Evolutionary conservation across 768 basidiomycete species (phyloP).

Genomic region (Favolaschia claudopus): DNA sequence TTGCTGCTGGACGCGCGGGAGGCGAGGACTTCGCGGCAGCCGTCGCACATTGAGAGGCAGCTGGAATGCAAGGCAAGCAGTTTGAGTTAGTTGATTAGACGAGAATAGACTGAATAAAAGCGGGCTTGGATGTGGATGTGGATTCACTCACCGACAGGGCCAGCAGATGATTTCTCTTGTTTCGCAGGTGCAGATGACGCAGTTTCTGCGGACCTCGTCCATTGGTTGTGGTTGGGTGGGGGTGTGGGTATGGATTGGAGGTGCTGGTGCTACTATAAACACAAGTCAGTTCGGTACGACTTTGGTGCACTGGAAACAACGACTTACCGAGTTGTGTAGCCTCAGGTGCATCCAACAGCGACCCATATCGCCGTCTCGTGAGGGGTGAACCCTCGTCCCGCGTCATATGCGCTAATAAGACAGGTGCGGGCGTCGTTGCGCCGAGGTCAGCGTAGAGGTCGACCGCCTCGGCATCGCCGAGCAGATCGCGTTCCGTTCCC

Average conservation of each 20-base stretch:
- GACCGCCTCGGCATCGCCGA: slow-evolving; percentile 49
- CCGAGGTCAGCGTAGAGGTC: slow-evolving; percentile 65
- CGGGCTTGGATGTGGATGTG: slow-evolving; percentile 17
- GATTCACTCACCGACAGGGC: slow-evolving; percentile 72
- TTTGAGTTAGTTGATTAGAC: too few relatives aligned
- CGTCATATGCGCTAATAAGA: slow-evolving; percentile 64
- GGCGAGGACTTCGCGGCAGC: slow-evolving; percentile 67
- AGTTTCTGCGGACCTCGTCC: slow-evolving; percentile 43
- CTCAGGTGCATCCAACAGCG: slow-evolving; percentile 38
- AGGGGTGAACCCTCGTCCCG: slow-evolving; percentile 49
- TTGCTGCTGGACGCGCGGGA: slow-evolving; percentile 61
- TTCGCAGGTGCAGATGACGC: slow-evolving; percentile 78
- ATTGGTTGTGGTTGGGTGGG: slow-evolving; percentile 17
- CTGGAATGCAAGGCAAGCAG: too few relatives aligned
- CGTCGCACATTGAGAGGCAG: slow-evolving; percentile 71
- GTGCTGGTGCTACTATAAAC: slow-evolving; percentile 18
- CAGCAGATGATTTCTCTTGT: slow-evolving; percentile 79
- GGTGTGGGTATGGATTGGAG: slow-evolving; percentile 35
- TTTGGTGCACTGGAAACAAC: too few relatives aligned
- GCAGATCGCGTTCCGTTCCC: slow-evolving; percentile 24
- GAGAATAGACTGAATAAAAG: neutral
- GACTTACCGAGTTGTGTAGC: slow-evolving; percentile 21
- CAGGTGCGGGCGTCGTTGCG: slow-evolving; percentile 40
- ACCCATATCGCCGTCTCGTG: slow-evolving; percentile 57
- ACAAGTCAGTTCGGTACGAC: too few relatives aligned